These are phyloP conservation scores for Erythrophleum fordii DNA, from an alignment of 306 rosid genomes.

Conservation along the genomic window DNA sequence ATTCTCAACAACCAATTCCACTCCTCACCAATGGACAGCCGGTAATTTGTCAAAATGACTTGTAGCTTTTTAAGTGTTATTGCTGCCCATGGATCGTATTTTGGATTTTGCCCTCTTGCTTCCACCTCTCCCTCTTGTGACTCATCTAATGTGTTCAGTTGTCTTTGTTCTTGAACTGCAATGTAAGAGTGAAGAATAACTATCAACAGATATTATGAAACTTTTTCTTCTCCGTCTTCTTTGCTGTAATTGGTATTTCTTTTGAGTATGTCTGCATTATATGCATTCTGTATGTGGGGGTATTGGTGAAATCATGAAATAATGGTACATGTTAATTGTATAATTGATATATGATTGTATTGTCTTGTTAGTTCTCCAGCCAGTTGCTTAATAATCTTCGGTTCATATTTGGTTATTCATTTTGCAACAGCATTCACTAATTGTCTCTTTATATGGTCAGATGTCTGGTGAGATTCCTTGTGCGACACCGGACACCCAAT, in stretches of 20 bases:
- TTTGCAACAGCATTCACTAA: conserved; percentile 17
- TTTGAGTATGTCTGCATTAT: not conserved
- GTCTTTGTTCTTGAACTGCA: not conserved
- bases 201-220: not conserved
- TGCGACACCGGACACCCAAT: conserved; percentile 80
- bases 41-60: conserved; percentile 48
- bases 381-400: not conserved
- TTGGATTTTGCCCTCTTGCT: not conserved
- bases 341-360: not conserved
- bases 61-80: not conserved
- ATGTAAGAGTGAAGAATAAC: not conserved
- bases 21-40: conserved; percentile 72
- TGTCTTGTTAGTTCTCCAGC: not conserved
- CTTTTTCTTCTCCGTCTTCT: conserved; percentile 1
- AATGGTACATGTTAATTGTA: conserved; percentile 8
- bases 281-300: not conserved
- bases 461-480: conserved; percentile 84
- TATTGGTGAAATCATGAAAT: not conserved
- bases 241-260: not conserved
- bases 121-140: not conserved
- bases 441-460: conserved; percentile 45
- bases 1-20: conserved; percentile 79
- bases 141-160: not conserved
- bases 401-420: not conserved
- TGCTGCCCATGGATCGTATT: not conserved